phyloP scores from a whole-genome alignment of 768 basidiomycete genomes.

The Russula abietina region DNA sequence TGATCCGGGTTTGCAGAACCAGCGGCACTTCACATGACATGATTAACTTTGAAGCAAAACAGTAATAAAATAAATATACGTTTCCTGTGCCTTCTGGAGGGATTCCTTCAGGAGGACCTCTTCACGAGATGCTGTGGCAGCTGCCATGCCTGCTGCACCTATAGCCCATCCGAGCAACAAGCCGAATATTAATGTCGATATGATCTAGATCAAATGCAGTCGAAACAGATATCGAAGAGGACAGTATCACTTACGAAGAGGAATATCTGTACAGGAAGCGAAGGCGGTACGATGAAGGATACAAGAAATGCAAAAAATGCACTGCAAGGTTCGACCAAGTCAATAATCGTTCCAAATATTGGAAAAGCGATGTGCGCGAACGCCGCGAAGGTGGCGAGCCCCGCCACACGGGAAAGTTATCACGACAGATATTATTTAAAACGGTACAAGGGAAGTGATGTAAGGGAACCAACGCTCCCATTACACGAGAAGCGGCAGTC shows the following conservation, averaged over 20 bases:
- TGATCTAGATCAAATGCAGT: constrained; percentile 27
- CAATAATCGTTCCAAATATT: neutral
- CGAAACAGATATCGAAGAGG: neutral
- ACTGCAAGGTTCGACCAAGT: constrained; percentile 24
- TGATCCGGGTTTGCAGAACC: constrained; percentile 38
- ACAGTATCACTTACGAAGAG: constrained; percentile 36
- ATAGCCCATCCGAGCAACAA: constrained; percentile 49
- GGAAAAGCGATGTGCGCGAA: neutral
- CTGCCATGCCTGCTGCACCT: constrained; percentile 49
- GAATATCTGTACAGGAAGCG: constrained; percentile 44
- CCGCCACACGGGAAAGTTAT: no score
- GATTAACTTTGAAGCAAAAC: neutral
- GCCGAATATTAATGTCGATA: constrained; percentile 44
- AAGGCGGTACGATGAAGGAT: constrained; percentile 44
- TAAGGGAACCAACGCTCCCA: neutral
- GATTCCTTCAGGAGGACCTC: constrained; percentile 31
- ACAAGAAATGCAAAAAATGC: constrained; percentile 43
- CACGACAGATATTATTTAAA: neutral
- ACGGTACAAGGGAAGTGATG: neutral
- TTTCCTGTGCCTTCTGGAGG: constrained; percentile 30
- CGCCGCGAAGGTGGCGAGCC: no score
- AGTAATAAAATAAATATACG: constrained; percentile 25
- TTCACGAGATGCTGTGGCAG: constrained; percentile 37
- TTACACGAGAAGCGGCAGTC: neutral
- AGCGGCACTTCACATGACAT: constrained; percentile 27